These are phyloP conservation scores for Yarrowia phangngaensis DNA, from an alignment of 805 yeast species.

Conservation along the genomic window DNA sequence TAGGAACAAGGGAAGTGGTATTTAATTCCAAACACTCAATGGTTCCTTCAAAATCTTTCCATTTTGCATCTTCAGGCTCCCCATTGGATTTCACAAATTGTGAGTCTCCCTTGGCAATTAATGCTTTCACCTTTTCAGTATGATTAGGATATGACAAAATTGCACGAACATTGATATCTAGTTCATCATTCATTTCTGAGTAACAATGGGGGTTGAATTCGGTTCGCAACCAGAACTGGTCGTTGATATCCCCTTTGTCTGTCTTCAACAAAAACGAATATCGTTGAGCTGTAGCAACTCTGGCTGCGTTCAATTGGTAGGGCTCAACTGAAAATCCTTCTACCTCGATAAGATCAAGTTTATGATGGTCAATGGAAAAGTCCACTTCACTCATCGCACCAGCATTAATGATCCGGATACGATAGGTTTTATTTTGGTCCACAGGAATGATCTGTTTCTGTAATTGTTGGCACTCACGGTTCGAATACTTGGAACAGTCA, in stretches of 20 bases:
- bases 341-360: constrained; percentile 38
- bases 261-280: constrained; percentile 58
- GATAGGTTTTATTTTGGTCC: constrained; percentile 29
- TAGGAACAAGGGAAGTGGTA: constrained; percentile 33
- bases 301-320: constrained; percentile 31
- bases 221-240: constrained; percentile 45
- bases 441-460: constrained; percentile 31
- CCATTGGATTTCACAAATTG: neutral
- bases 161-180: constrained; percentile 40
- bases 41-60: constrained; percentile 33
- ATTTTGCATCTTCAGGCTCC: constrained; percentile 25
- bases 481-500: constrained; percentile 32
- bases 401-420: constrained; percentile 37
- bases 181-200: constrained; percentile 38
- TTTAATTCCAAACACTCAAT: constrained; percentile 35
- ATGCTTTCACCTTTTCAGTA: constrained; percentile 27
- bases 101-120: constrained; percentile 22
- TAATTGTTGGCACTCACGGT: constrained; percentile 27
- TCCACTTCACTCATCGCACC: constrained; percentile 39
- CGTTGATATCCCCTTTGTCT: constrained; percentile 31
- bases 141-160: constrained; percentile 38
- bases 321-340: constrained; percentile 39
- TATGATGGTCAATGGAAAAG: constrained; percentile 37
- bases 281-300: constrained; percentile 72
- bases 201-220: constrained; percentile 42